Evolutionary conservation across 805 yeast species (phyloP).

Genomic region (Spathaspora hagerdaliae): DNA sequence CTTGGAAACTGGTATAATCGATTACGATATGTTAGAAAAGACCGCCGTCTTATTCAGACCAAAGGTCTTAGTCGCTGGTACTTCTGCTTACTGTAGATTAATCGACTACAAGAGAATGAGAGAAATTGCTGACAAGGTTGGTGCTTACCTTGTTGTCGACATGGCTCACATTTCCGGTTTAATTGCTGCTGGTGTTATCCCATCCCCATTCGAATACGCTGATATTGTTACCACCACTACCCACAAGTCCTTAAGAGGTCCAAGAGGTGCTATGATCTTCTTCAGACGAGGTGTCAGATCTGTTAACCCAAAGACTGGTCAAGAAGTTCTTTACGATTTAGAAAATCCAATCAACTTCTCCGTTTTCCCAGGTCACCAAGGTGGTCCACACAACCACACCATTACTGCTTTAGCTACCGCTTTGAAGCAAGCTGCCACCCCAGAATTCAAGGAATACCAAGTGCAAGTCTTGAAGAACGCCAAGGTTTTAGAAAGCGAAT

Average conservation of each 20-base stretch:
- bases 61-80: conserved; percentile 92
- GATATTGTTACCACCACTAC: conserved; percentile 98
- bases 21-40: conserved; percentile 81
- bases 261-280: conserved; percentile 98
- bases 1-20: conserved; percentile 83
- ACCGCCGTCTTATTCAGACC: conserved; percentile 89
- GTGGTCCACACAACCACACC: conserved; percentile 99
- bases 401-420: conserved; percentile 96
- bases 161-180: conserved; percentile 98
- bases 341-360: conserved; percentile 92
- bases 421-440: conserved; percentile 83
- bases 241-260: conserved; percentile 97
- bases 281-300: conserved; percentile 91
- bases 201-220: conserved; percentile 88
- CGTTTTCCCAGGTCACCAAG: conserved; percentile 99
- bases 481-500: conserved; percentile 65
- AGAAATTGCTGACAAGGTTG: conserved; percentile 86
- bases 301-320: conserved; percentile 74
- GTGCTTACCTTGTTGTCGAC: conserved; percentile 88
- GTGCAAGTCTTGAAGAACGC: conserved; percentile 79
- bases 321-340: conserved; percentile 79
- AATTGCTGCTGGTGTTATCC: conserved; percentile 90
- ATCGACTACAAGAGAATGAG: conserved; percentile 89
- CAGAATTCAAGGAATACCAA: conserved; percentile 87
- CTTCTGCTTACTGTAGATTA: conserved; percentile 90